Evolutionary conservation across 805 yeast genomes (phyloP).

Genomic region (Metschnikowia shivogae): DNA sequence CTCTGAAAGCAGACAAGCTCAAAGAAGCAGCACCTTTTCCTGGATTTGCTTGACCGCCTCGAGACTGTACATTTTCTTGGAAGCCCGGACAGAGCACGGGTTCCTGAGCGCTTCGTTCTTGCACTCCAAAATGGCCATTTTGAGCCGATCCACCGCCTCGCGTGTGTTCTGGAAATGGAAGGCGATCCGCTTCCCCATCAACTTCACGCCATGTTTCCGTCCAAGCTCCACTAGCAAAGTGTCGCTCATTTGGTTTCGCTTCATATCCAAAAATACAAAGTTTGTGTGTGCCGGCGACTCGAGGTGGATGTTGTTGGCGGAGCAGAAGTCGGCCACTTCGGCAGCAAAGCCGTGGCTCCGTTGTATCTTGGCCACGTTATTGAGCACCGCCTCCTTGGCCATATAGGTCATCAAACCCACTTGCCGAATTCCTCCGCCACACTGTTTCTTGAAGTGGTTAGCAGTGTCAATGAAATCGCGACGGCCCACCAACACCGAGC

Average conservation of each 20-base stretch:
- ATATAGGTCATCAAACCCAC: slow-evolving; percentile 75
- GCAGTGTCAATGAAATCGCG: slow-evolving; percentile 58
- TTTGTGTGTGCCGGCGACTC: slow-evolving; percentile 80
- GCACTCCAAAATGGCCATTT: slow-evolving; percentile 54
- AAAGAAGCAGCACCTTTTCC: neutral
- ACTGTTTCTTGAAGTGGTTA: slow-evolving; percentile 83
- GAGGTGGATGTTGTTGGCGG: slow-evolving; percentile 48
- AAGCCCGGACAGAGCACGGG: slow-evolving; percentile 30
- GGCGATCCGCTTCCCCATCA: slow-evolving; percentile 73
- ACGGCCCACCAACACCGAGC: slow-evolving; percentile 77
- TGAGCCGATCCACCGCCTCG: slow-evolving; percentile 32
- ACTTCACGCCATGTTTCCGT: slow-evolving; percentile 54
- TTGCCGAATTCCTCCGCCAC: slow-evolving; percentile 93
- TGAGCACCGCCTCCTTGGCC: slow-evolving; percentile 75
- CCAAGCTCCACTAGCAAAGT: slow-evolving; percentile 51
- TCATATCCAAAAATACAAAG: slow-evolving; percentile 71
- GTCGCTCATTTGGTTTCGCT: slow-evolving; percentile 52
- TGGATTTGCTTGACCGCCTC: slow-evolving; percentile 6
- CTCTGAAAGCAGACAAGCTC: neutral
- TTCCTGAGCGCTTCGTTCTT: slow-evolving; percentile 48
- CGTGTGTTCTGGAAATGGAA: slow-evolving; percentile 55
- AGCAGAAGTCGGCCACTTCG: slow-evolving; percentile 52
- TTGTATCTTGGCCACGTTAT: slow-evolving; percentile 57
- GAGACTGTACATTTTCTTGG: slow-evolving; percentile 7
- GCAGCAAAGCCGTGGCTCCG: slow-evolving; percentile 49